Conservation (phyloP, 2,329 filamentous ascomycete species). For the Delphinella strobiligena region DNA sequence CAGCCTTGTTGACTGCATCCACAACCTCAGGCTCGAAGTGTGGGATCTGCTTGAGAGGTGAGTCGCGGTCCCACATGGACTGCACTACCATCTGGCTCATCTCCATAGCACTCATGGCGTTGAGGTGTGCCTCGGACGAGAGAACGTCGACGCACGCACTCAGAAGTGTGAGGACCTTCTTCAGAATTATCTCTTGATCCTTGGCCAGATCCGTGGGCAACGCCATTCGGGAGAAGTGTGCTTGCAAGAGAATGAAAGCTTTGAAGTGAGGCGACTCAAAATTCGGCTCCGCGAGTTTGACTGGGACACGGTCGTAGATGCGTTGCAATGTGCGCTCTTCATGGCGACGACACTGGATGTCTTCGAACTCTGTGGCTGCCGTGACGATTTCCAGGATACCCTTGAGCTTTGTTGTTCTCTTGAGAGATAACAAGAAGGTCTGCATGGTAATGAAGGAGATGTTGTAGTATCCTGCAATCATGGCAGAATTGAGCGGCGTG, state of each 20-base stretch:
- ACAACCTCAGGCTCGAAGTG: constrained; percentile 80
- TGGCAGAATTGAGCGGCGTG: constrained; percentile 82
- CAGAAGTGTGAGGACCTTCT: constrained; percentile 74
- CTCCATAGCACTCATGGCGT: constrained; percentile 98
- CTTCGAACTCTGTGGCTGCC: constrained; percentile 91
- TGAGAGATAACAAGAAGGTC: constrained; percentile 87
- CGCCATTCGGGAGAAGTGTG: constrained; percentile 95
- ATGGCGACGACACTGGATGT: constrained; percentile 85
- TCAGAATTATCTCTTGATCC: constrained; percentile 80
- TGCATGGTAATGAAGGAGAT: constrained; percentile 99
- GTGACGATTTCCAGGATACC: constrained; percentile 94
- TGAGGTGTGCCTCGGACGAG: constrained; percentile 88
- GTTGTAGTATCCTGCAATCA: constrained; percentile 98
- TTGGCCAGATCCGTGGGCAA: constrained; percentile 90
- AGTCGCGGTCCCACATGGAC: constrained; percentile 97
- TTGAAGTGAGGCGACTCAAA: constrained; percentile 98
- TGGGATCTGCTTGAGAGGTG: constrained; percentile 92
- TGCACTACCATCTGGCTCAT: constrained; percentile 99
- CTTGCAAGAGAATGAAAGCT: constrained; percentile 90
- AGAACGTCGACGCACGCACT: constrained; percentile 91
- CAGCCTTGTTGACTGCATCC: constrained; percentile 67
- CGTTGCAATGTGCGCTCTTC: constrained; percentile 78
- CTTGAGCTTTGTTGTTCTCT: constrained; percentile 83
- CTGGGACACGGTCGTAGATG: constrained; percentile 87
- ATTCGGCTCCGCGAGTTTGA: constrained; percentile 80